These are phyloP conservation scores for Wickerhamomyces chambardii DNA, from an alignment of 805 yeast genomes.

Conservation along the genomic window DNA sequence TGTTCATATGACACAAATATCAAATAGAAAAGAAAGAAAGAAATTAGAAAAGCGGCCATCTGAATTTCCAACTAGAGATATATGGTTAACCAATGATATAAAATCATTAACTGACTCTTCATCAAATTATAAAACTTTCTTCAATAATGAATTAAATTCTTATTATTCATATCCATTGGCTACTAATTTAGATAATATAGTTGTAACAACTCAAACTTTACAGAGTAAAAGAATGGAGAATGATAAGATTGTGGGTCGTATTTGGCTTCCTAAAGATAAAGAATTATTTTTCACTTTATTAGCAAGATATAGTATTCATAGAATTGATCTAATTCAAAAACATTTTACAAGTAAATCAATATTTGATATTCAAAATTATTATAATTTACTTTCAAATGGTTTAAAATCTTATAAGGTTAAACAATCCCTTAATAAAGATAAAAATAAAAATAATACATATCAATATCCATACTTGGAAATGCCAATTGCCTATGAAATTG, in stretches of 20 bases:
- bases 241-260: constrained; percentile 21
- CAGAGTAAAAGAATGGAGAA: not conserved
- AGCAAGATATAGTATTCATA: constrained; percentile 38
- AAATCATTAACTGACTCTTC: no score
- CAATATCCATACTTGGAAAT: constrained; percentile 26
- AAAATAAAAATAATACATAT: constrained; percentile 13
- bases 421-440: no score
- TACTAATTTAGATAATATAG: not conserved
- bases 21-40: no score
- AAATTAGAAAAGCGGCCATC: no score
- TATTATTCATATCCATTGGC: no score
- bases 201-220: not conserved
- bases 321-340: constrained; percentile 29
- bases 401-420: constrained; percentile 2
- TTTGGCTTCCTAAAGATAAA: constrained; percentile 42
- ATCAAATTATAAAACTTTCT: no score
- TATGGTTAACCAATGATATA: no score
- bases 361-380: constrained; percentile 36
- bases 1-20: no score
- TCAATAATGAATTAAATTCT: no score
- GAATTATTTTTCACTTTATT: constrained; percentile 40
- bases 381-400: constrained; percentile 14
- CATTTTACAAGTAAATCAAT: constrained; percentile 31
- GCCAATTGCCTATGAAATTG: constrained; percentile 46
- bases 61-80: no score